These are phyloP conservation scores for Calonectria hawksworthii DNA, from an alignment of 2,329 filamentous ascomycete species.

Conservation along the genomic window DNA sequence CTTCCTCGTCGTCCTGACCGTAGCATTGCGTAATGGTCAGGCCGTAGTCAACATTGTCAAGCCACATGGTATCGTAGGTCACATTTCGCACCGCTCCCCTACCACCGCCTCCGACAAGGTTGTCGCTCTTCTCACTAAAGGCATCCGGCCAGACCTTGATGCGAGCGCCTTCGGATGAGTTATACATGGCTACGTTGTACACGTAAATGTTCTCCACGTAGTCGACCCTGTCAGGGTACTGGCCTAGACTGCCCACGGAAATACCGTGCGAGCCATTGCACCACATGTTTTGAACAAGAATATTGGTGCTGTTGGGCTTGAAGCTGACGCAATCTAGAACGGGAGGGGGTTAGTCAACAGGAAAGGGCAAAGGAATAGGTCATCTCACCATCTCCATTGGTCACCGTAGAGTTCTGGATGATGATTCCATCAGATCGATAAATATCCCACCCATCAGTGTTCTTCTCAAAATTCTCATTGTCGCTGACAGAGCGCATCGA, in stretches of 20 bases:
- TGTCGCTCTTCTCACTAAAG: slow-evolving; percentile 16
- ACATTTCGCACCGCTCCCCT: slow-evolving; percentile 17
- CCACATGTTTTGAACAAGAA: slow-evolving; percentile 74
- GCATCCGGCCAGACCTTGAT: slow-evolving; percentile 80
- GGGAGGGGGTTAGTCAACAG: neutral
- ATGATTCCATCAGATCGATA: slow-evolving; percentile 72
- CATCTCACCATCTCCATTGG: slow-evolving; percentile 68
- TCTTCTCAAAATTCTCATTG: slow-evolving; percentile 56
- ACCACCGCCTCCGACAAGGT: slow-evolving; percentile 23
- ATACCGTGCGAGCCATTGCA: slow-evolving; percentile 80
- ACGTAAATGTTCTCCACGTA: slow-evolving; percentile 77
- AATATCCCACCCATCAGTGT: slow-evolving; percentile 65
- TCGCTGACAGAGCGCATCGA: slow-evolving; percentile 67
- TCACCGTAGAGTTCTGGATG: slow-evolving; percentile 75
- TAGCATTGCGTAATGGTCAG: slow-evolving; percentile 27
- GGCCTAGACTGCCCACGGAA: slow-evolving; percentile 77
- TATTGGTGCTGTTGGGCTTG: slow-evolving; percentile 79
- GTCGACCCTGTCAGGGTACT: slow-evolving; percentile 73
- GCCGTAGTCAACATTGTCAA: slow-evolving; percentile 24
- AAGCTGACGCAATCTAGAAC: slow-evolving; percentile 74
- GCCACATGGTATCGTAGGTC: slow-evolving; percentile 26
- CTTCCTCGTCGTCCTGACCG: slow-evolving; percentile 20
- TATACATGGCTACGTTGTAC: slow-evolving; percentile 69
- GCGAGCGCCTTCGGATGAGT: slow-evolving; percentile 73
- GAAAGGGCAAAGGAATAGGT: neutral